phyloP scores from a whole-genome alignment of 176 grass and related monocot genomes.

The Luzula sylvatica region DNA sequence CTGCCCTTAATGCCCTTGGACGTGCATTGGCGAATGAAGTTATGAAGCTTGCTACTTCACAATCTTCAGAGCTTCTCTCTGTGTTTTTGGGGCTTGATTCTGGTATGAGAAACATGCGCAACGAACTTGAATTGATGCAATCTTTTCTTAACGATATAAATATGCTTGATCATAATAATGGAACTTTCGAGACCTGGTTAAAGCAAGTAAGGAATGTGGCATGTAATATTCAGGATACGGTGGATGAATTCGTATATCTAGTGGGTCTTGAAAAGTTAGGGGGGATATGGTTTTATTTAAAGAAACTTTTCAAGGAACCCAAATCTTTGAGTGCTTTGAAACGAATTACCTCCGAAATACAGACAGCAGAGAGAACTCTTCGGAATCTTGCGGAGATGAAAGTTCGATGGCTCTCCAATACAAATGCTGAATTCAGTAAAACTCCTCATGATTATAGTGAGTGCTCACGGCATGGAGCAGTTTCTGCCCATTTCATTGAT shows the following conservation, averaged over 20 bases:
- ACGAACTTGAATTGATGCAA: constrained; percentile 23
- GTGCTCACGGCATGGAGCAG: not conserved
- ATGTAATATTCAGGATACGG: constrained; percentile 28
- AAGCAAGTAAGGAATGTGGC: constrained; percentile 13
- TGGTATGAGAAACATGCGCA: constrained; percentile 13
- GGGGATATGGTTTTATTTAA: constrained; percentile 8
- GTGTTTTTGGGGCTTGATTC: not conserved
- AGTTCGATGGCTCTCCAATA: not conserved
- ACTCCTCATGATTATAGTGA: not conserved
- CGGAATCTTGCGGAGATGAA: not conserved
- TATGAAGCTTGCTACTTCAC: not conserved
- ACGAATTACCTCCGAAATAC: constrained; percentile 13
- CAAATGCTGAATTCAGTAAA: not conserved
- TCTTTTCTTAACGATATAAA: constrained; percentile 17
- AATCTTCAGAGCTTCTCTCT: not conserved
- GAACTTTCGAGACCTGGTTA: constrained; percentile 13
- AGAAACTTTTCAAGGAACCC: constrained; percentile 5
- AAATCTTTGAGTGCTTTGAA: constrained; percentile 7
- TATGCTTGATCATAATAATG: not conserved
- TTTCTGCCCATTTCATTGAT: constrained; percentile 14
- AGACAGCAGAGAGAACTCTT: not conserved
- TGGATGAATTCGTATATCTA: constrained; percentile 26
- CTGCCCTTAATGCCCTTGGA: constrained; percentile 1
- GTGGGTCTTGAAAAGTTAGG: constrained; percentile 1
- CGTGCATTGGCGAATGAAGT: not conserved